Evolutionary conservation across 2,329 filamentous ascomycete genomes (phyloP), one percentile per base, ranked within the genome.

Genomic region (Alternaria panax): DNA sequence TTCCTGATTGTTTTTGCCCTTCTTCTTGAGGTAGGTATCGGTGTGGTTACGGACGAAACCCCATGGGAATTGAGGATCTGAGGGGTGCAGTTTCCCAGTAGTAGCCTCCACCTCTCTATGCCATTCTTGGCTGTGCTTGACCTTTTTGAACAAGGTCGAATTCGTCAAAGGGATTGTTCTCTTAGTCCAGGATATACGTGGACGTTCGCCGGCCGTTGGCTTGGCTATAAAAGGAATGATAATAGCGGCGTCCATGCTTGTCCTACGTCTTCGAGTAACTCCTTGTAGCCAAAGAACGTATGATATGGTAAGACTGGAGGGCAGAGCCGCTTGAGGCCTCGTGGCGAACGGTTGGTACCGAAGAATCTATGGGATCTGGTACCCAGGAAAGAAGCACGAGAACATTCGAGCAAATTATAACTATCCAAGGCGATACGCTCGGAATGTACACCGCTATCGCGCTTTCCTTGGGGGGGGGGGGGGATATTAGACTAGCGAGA

Each of bases 1-100:
- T 20, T 51, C 48, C 47, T 70, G 69, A 6, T 45, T 67, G 14
- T 70, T 57, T 24, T 72, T 76, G 27, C 70, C 70, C 50, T 76
- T 76, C 47, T 69, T 76, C 54, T 69, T 72, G 16, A 76, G 59
- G 46, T 75, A 77, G 2, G 30, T 27, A 24, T 75, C 71, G 18
- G 71, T 75, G 54, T 72, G 65, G 9, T 64, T 64, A 9, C 53
- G 64, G 7, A 76, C 30, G 4, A 61, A 51, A 8, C 24, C 28
- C 43, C 63, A 73, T 1, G 74, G 73, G 27, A 76, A 75, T 18
- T 62, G 63, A 25, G 54, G 20, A 34, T 75, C 68, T 1, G 69
- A 64, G 9, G 74, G 74, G n/a, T 64, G 67, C 8, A 71, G 57
- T 8, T 60, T 50, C 14, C 62, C 65, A 7, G 70, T 68, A 5